phyloP scores from a whole-genome alignment of 352 stramenopile genomes.

The Phytophthora ramorum region DNA sequence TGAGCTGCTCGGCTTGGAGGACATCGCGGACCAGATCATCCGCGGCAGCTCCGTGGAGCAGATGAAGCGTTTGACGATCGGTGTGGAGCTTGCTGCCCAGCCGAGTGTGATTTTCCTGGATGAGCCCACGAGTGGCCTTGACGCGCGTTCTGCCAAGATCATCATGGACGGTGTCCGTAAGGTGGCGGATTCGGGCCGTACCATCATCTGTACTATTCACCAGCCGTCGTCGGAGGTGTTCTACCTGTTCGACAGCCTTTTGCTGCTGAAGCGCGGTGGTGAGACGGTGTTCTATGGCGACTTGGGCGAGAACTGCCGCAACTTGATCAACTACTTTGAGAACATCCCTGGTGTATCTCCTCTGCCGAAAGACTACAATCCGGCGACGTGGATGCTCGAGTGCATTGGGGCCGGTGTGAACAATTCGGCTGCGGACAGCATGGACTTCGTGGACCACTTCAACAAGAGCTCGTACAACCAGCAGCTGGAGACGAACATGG shows the following conservation, averaged over 20 bases:
- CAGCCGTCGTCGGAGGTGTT: constrained; percentile 91
- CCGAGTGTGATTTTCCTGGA: too few species aligned
- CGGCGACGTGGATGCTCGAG: constrained; percentile 26
- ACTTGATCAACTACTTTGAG: constrained; percentile 45
- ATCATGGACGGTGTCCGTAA: too few species aligned
- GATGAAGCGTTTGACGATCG: too few species aligned
- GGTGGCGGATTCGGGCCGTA: too few species aligned
- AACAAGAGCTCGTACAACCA: constrained; percentile 32
- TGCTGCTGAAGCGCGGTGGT: neutral
- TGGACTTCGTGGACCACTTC: constrained; percentile 35
- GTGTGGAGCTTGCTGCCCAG: too few species aligned
- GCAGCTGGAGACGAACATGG: constrained; percentile 18
- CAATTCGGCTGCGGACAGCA: constrained; percentile 6
- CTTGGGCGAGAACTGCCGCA: constrained; percentile 27
- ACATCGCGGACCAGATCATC: too few species aligned
- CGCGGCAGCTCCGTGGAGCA: too few species aligned
- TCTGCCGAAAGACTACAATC: constrained; percentile 44
- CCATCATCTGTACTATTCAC: too few species aligned
- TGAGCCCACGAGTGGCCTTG: too few species aligned
- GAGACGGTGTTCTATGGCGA: constrained; percentile 42
- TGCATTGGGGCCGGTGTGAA: constrained; percentile 47
- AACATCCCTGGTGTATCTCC: constrained; percentile 5
- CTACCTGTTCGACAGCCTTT: constrained; percentile 30
- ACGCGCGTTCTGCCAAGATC: too few species aligned
- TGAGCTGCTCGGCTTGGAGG: too few species aligned